These are phyloP conservation scores for Hypoxylon sp. DNA, from an alignment of 2,329 filamentous ascomycete genomes.

Conservation along the genomic window DNA sequence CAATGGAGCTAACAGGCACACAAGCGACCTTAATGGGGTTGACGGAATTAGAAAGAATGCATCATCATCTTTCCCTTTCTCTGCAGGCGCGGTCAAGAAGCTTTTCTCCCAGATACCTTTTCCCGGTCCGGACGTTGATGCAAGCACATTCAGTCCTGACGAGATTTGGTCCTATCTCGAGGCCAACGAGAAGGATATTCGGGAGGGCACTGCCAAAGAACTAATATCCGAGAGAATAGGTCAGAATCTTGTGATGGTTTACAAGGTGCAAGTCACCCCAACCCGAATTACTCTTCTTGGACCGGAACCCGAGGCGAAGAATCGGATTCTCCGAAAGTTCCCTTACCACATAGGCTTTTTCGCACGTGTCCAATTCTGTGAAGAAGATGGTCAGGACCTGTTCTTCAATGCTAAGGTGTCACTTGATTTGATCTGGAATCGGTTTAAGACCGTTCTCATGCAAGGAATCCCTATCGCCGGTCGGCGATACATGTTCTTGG, in stretches of 20 bases:
- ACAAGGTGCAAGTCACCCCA: slow-evolving; percentile 72
- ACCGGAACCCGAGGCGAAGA: slow-evolving; percentile 76
- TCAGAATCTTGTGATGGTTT: slow-evolving; percentile 64
- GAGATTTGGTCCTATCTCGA: slow-evolving; percentile 56
- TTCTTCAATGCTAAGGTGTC: slow-evolving; percentile 68
- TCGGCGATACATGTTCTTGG: slow-evolving; percentile 75
- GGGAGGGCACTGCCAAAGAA: slow-evolving; percentile 46
- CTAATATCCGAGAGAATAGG: slow-evolving; percentile 51
- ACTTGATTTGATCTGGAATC: slow-evolving; percentile 66
- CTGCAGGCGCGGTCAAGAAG: slow-evolving; percentile 67
- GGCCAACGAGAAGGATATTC: slow-evolving; percentile 59
- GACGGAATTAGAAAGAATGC: slow-evolving; percentile 38
- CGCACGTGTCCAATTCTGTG: slow-evolving; percentile 78
- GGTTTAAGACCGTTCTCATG: slow-evolving; percentile 73
- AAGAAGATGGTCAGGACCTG: slow-evolving; percentile 79
- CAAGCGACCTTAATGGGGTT: not conserved
- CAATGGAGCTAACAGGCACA: not conserved
- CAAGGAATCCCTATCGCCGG: slow-evolving; percentile 75
- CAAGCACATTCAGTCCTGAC: slow-evolving; percentile 56
- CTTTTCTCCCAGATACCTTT: slow-evolving; percentile 68
- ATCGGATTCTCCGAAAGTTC: slow-evolving; percentile 79
- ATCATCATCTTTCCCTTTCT: slow-evolving; percentile 58
- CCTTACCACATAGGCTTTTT: slow-evolving; percentile 73
- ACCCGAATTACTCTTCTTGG: slow-evolving; percentile 70
- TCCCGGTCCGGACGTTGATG: slow-evolving; percentile 65